Base-by-base conservation (phyloP, 345 rosid genomes). In the Alliaria petiolata region DNA sequence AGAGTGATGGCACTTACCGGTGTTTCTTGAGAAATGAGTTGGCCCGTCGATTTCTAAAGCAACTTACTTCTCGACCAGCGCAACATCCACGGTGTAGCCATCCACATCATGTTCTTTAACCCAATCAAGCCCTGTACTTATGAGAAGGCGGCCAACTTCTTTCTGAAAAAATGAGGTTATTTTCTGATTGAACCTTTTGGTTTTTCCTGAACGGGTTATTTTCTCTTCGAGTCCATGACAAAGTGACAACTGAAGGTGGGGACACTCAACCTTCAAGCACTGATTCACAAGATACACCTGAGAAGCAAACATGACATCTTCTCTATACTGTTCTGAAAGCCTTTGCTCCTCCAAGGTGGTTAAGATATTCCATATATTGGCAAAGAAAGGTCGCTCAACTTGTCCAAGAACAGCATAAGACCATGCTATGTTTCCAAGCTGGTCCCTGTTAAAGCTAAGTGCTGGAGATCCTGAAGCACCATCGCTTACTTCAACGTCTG, bases 11-110 rank as follows among this genome's bases (percentile, higher is more conserved):
- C 8, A 81, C 85, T 3, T 22, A 89, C 99, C 87, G 0, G 87
- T 79, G 74, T 95, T 95, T 78, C 96, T 88, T 33, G 95, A 88
- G 81, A 95, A 93, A 84, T 93, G 97, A 45, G 96, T 86, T 57
- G 93, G 95, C 67, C 97, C 97, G 61, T 95, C 99, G 25, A 89
- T 91, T 84, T 91, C 99, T 60, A 91, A 75, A 62, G 93, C 99
- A 77, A 91, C 72, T 77, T 84, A 91, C 71, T 87, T 88, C 72
- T 89, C 96, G 14, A 89, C 79, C 49, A 89, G 72, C 69, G 79
- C 97, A 67, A 93, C 95, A 83, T 91, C 99, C 70, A 89, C 70
- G 0, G 91, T 78, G 78, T 93, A 89, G 6, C 91, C 96, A 79
- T 87, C 90, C 38, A 88, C 78, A 5, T 65, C 68, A 69, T 85